A percentile compares a stretch with the other conserved stretches of the same genome.
These are phyloP conservation scores for Cystobasidium tubakii DNA, from an alignment of 768 basidiomycete genomes.

Conservation along the genomic window DNA sequence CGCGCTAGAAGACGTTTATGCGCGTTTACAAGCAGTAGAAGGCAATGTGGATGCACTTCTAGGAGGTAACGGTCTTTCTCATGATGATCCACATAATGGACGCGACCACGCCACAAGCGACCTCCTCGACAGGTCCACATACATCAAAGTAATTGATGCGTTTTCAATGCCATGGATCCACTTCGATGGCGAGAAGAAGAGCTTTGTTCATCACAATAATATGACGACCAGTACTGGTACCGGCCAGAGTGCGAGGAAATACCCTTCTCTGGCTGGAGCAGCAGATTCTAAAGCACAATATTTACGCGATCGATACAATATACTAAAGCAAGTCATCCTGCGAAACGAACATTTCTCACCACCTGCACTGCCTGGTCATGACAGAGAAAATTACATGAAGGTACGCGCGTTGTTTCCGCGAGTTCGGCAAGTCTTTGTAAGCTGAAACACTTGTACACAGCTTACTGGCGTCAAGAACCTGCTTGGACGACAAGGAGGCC, in stretches of 20 bases:
- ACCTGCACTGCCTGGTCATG: conserved; percentile 74
- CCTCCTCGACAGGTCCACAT: conserved; percentile 65
- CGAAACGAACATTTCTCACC: conserved; percentile 97
- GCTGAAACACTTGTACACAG: conserved; percentile 51
- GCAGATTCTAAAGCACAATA: conserved; percentile 74
- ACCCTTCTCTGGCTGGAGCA: conserved; percentile 69
- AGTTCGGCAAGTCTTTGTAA: neutral
- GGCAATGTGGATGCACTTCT: conserved; percentile 19
- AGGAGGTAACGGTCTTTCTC: conserved; percentile 12
- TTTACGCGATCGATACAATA: conserved; percentile 74
- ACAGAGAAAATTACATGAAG: conserved; percentile 80
- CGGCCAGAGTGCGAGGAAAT: conserved; percentile 42
- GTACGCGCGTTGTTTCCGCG: conserved; percentile 53
- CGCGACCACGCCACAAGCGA: conserved; percentile 26
- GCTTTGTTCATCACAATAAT: conserved; percentile 69
- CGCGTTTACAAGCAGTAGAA: conserved; percentile 37
- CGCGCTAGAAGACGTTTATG: conserved; percentile 42
- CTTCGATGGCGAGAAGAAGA: conserved; percentile 77
- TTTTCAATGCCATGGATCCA: conserved; percentile 94
- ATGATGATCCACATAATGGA: conserved; percentile 16
- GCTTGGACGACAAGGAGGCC: conserved; percentile 76
- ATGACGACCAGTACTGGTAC: neutral
- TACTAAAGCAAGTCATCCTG: conserved; percentile 86
- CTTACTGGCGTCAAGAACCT: conserved; percentile 93
- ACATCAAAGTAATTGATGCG: conserved; percentile 76